Evolutionary conservation across 768 basidiomycete genomes (phyloP).

Genomic region (Termitomyces sp.): DNA sequence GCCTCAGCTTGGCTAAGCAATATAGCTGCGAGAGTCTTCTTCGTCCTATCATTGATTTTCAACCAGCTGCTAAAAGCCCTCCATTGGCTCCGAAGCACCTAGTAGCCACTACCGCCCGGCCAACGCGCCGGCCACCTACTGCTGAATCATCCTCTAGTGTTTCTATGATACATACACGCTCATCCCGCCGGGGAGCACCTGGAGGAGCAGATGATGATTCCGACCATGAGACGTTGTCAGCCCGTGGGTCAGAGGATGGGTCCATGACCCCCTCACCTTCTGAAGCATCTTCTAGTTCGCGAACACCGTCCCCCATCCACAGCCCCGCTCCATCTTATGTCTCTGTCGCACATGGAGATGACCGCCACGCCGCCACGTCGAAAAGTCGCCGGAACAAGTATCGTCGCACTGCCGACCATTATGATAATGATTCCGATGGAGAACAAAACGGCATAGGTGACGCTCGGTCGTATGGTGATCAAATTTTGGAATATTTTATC

Average conservation of each 20-base stretch:
- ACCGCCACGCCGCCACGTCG: conserved; percentile 26
- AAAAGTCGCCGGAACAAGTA: conserved; percentile 39
- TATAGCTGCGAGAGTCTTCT: conserved; percentile 87
- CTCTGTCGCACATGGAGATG: conserved; percentile 35
- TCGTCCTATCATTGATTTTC: conserved; percentile 92
- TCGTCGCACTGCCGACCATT: conserved; percentile 38
- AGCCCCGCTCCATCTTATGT: conserved; percentile 44
- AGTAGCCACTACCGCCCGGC: conserved; percentile 61
- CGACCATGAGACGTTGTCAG: conserved; percentile 59
- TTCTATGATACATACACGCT: conserved; percentile 49
- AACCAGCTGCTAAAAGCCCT: conserved; percentile 83
- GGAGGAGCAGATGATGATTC: conserved; percentile 51
- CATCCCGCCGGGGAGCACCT: conserved; percentile 46
- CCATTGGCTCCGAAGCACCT: conserved; percentile 96
- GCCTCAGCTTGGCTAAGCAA: conserved; percentile 79
- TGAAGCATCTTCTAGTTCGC: conserved; percentile 80
- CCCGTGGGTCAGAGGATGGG: conserved; percentile 77
- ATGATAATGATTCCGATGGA: conserved; percentile 37
- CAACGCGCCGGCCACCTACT: conserved; percentile 38
- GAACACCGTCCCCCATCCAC: conserved; percentile 85
- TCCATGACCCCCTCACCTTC: conserved; percentile 89
- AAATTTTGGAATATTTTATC: conserved; percentile 97
- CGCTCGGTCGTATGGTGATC: conserved; percentile 80
- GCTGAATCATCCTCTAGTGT: conserved; percentile 26
- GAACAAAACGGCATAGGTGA: conserved; percentile 47